Conservation (phyloP, 2,329 filamentous ascomycete species). For the Aspergillus oerlinghausenensis region DNA sequence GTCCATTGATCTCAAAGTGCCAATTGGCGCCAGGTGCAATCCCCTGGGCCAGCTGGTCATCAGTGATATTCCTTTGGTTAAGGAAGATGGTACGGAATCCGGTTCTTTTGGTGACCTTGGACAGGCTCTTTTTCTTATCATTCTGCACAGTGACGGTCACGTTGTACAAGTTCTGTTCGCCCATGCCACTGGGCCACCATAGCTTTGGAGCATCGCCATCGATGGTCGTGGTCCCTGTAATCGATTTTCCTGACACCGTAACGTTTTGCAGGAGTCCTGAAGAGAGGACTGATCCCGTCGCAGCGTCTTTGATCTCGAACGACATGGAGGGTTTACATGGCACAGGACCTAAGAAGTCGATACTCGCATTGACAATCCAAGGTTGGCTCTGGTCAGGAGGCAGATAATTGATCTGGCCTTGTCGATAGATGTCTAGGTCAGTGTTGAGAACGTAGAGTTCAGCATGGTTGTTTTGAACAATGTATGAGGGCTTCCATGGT, state of each 20-base stretch:
- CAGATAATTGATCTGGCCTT: conserved; percentile 56
- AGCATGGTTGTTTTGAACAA: conserved; percentile 47
- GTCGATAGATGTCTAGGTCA: conserved; percentile 55
- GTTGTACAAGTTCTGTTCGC: conserved; percentile 55
- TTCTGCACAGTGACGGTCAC: conserved; percentile 47
- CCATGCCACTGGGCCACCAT: conserved; percentile 59
- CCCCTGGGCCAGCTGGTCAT: conserved; percentile 50
- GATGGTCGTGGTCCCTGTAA: conserved; percentile 48
- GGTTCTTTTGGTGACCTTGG: conserved; percentile 49
- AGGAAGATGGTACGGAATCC: conserved; percentile 61
- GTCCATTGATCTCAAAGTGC: conserved; percentile 64
- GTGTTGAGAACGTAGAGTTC: conserved; percentile 50
- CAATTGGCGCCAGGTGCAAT: conserved; percentile 56
- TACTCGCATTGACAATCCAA: conserved; percentile 59
- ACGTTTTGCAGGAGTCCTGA: conserved; percentile 39
- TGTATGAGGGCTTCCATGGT: conserved; percentile 56
- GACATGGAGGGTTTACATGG: conserved; percentile 42
- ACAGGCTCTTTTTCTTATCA: conserved; percentile 33
- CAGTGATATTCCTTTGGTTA: conserved; percentile 52
- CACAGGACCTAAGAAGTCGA: conserved; percentile 52
- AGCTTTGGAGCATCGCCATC: conserved; percentile 45
- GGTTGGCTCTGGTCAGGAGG: conserved; percentile 53
- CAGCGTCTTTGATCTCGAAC: conserved; percentile 45
- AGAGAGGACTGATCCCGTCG: conserved; percentile 36
- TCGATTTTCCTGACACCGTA: conserved; percentile 37